These are phyloP conservation scores for Alternaria novae-zelandiae DNA, from an alignment of 2,329 filamentous ascomycete genomes.

Conservation along the genomic window DNA sequence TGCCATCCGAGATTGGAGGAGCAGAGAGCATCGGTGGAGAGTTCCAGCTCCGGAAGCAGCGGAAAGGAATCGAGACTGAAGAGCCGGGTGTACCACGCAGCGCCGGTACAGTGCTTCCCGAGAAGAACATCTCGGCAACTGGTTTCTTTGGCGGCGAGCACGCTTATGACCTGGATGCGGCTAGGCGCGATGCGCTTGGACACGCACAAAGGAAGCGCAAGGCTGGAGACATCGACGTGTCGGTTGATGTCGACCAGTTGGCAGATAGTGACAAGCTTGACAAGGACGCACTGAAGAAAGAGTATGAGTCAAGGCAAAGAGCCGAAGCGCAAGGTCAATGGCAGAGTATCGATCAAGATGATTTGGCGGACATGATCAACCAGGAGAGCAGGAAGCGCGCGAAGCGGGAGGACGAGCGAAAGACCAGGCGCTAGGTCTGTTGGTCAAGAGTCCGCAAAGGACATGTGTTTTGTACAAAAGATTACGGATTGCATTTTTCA, in stretches of 20 bases:
- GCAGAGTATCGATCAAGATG: conserved; percentile 82
- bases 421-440: conserved; percentile 59
- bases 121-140: conserved; percentile 82
- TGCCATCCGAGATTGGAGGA: conserved; percentile 79
- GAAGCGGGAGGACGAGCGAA: conserved; percentile 83
- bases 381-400: conserved; percentile 89
- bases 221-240: conserved; percentile 92
- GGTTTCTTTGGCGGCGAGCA: conserved; percentile 97
- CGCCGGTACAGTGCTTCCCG: conserved; percentile 88
- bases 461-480: conserved; percentile 31
- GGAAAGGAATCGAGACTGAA: conserved; percentile 82
- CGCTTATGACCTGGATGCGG: conserved; percentile 82
- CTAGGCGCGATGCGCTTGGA: conserved; percentile 68
- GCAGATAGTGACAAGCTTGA: conserved; percentile 76
- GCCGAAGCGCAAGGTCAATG: conserved; percentile 67
- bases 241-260: conserved; percentile 84
- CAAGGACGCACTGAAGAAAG: conserved; percentile 80
- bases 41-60: conserved; percentile 88
- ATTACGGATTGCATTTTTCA: conserved; percentile 17
- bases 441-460: conserved; percentile 10
- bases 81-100: conserved; percentile 73
- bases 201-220: conserved; percentile 86
- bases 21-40: conserved; percentile 82
- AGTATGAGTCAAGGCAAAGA: conserved; percentile 76
- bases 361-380: conserved; percentile 94